These are phyloP conservation scores for Sarcocystis neurona DNA, from an alignment of 169 alveolate genomes.

Conservation along the genomic window DNA sequence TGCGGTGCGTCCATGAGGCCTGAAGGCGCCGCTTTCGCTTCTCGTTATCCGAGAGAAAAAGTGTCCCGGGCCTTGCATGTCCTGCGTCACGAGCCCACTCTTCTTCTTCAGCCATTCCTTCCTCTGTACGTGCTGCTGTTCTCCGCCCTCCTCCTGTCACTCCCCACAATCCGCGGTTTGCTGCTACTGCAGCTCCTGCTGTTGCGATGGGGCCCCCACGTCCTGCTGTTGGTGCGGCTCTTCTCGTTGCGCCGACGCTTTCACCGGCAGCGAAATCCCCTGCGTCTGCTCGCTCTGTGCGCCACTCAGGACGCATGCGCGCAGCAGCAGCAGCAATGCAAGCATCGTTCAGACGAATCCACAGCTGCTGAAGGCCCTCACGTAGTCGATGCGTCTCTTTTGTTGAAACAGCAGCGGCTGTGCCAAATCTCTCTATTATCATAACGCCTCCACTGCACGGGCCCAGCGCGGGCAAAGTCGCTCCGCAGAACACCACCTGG, in stretches of 20 bases:
- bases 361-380: slow-evolving; percentile 19
- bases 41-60: background rate
- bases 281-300: background rate
- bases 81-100: background rate
- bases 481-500: slow-evolving; percentile 37
- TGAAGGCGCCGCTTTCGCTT: background rate
- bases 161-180: background rate
- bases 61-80: too few relatives aligned
- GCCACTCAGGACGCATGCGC: slow-evolving; percentile 2
- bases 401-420: slow-evolving; percentile 17
- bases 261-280: background rate
- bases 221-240: background rate
- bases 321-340: background rate
- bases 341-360: slow-evolving; percentile 22
- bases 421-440: slow-evolving; percentile 57
- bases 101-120: background rate
- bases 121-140: background rate
- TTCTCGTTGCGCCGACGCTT: background rate
- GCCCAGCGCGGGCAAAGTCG: slow-evolving; percentile 50
- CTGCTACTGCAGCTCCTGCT: background rate
- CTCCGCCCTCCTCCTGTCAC: background rate
- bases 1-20: slow-evolving; percentile 23
- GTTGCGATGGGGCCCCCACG: background rate
- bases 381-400: slow-evolving; percentile 25
- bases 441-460: slow-evolving; percentile 59